Percentiles rank a stretch among this genome's conserved stretches.
Conservation (phyloP, 1,284 basidiomycete species). For the Xanthoconium separans region DNA sequence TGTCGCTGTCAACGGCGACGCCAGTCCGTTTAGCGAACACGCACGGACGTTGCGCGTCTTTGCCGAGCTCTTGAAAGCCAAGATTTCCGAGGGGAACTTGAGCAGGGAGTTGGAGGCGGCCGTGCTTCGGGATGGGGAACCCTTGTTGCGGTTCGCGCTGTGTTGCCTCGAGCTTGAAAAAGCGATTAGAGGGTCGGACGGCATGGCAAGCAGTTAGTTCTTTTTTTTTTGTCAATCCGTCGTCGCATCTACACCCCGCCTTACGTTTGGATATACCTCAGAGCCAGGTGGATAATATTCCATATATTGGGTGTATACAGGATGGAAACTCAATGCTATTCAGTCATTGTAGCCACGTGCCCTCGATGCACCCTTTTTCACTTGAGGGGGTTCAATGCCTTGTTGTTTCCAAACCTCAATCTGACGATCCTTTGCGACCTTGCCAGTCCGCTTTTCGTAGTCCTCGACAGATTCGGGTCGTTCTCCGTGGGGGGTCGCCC, state of each 20-base stretch:
- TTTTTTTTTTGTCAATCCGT: not conserved
- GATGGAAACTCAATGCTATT: constrained; percentile 3
- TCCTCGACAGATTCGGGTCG: constrained; percentile 72
- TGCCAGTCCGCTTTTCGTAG: constrained; percentile 66
- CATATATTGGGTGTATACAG: constrained; percentile 9
- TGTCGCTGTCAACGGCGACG: not conserved
- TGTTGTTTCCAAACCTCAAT: constrained; percentile 63
- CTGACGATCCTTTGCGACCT: constrained; percentile 64
- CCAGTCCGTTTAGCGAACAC: constrained; percentile 2
- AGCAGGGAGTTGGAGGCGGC: constrained; percentile 19
- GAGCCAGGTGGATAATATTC: not conserved
- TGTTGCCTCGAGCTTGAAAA: constrained; percentile 25
- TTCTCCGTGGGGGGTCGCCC: constrained; percentile 82
- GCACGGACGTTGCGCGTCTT: constrained; percentile 19
- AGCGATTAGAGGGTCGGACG: constrained; percentile 13
- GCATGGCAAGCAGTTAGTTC: not conserved
- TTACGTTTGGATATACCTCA: constrained; percentile 3
- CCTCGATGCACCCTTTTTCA: constrained; percentile 32
- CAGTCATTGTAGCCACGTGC: constrained; percentile 60
- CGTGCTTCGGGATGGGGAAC: constrained; percentile 26
- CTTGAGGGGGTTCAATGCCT: constrained; percentile 44
- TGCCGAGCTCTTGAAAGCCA: constrained; percentile 13
- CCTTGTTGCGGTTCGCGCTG: constrained; percentile 18
- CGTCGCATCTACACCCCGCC: not conserved
- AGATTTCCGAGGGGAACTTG: constrained; percentile 10